Percentiles rank a stretch among this genome's conserved stretches.
These are phyloP conservation scores for Xylariomycetidae sp. DNA, from an alignment of 2,329 filamentous ascomycete species.

Conservation along the genomic window DNA sequence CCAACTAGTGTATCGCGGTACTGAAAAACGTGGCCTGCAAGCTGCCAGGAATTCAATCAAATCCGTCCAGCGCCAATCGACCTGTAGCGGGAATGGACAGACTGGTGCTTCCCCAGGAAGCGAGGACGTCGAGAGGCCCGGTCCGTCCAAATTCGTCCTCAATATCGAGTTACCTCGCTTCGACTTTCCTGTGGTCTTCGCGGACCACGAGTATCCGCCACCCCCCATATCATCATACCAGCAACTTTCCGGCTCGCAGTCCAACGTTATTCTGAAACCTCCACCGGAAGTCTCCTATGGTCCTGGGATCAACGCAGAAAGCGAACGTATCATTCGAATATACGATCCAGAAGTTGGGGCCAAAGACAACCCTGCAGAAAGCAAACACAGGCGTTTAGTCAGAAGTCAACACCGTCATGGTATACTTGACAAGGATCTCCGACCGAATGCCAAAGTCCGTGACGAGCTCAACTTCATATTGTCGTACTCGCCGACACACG, in stretches of 20 bases:
- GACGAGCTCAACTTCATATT: slow-evolving; percentile 91
- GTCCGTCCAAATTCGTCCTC: slow-evolving; percentile 63
- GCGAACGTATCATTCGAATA: slow-evolving; percentile 67
- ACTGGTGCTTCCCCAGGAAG: slow-evolving; percentile 29
- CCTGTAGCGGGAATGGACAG: slow-evolving; percentile 25
- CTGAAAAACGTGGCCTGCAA: slow-evolving; percentile 69
- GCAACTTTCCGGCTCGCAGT: slow-evolving; percentile 55
- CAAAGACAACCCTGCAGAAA: slow-evolving; percentile 87
- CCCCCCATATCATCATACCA: slow-evolving; percentile 74
- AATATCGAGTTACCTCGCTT: slow-evolving; percentile 91
- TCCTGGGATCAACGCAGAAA: slow-evolving; percentile 70
- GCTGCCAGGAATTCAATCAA: slow-evolving; percentile 59
- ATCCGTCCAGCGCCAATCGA: slow-evolving; percentile 44
- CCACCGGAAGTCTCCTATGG: slow-evolving; percentile 86
- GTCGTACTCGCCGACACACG: slow-evolving; percentile 86
- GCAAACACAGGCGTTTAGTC: slow-evolving; percentile 87
- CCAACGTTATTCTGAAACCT: slow-evolving; percentile 67
- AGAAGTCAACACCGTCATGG: slow-evolving; percentile 85
- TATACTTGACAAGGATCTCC: slow-evolving; percentile 90
- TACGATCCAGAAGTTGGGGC: slow-evolving; percentile 92
- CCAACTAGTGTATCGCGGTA: slow-evolving; percentile 82
- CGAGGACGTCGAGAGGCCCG: slow-evolving; percentile 40
- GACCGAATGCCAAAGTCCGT: slow-evolving; percentile 90
- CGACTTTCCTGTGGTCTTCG: slow-evolving; percentile 92
- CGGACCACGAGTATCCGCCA: slow-evolving; percentile 84